Conservation (phyloP, 75 land plant genomes). For the Pinus albicaulis region DNA sequence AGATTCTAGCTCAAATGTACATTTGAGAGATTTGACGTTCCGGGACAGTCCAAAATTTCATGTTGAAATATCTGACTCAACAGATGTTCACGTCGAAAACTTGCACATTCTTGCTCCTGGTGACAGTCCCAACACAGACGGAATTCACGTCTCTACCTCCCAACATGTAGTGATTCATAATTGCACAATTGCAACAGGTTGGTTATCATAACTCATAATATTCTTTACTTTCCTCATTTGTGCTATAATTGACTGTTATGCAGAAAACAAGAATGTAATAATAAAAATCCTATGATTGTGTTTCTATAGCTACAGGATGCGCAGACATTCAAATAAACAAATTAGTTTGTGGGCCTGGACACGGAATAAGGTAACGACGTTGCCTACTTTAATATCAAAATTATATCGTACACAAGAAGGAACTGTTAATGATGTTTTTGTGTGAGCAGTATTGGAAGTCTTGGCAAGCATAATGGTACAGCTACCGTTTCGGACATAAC, state of each 20-base stretch:
- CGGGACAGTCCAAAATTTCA: slow-evolving; percentile 67
- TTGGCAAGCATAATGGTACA: slow-evolving; percentile 39
- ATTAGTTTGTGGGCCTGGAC: slow-evolving; percentile 28
- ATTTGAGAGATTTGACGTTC: slow-evolving; percentile 36
- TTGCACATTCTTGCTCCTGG: slow-evolving; percentile 50
- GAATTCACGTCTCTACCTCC: slow-evolving; percentile 63
- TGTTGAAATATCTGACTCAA: slow-evolving; percentile 17
- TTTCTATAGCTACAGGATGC: slow-evolving; percentile 5
- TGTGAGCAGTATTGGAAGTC: slow-evolving; percentile 67
- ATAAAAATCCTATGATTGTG: slow-evolving; percentile 10
- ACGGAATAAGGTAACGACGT: slow-evolving; percentile 18
- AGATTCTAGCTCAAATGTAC: slow-evolving; percentile 28
- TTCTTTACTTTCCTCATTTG: too few relatives aligned
- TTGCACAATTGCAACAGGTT: slow-evolving; percentile 54
- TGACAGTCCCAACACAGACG: slow-evolving; percentile 85
- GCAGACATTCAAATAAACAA: background rate
- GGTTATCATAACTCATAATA: too few relatives aligned
- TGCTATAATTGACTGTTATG: too few relatives aligned
- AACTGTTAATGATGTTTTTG: background rate
- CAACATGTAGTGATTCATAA: slow-evolving; percentile 43
- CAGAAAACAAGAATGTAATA: too few relatives aligned
- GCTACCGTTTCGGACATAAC: slow-evolving; percentile 51
- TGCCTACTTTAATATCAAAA: background rate
- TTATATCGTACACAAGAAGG: background rate
- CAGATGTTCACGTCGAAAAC: slow-evolving; percentile 36